Percentiles rank a stretch among this genome's conserved stretches.
These are phyloP conservation scores for Cymbidium sinense DNA, from an alignment of 106 monocot genomes.

Conservation along the genomic window DNA sequence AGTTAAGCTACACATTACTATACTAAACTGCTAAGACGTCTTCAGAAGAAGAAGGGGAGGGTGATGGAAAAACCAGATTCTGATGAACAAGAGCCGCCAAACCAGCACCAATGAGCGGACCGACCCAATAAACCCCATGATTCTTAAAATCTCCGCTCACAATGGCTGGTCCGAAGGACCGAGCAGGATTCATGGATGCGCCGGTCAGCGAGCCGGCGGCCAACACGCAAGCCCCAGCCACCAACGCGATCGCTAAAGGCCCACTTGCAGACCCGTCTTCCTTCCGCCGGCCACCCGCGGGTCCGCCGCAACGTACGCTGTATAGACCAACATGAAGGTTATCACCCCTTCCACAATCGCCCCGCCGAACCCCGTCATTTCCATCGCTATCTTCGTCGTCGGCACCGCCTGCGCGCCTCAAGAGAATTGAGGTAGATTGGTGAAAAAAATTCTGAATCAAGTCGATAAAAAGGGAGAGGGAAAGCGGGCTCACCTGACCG, in stretches of 20 bases:
- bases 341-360: slow-evolving; percentile 40
- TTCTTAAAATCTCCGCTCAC: slow-evolving; percentile 59
- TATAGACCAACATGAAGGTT: slow-evolving; percentile 63
- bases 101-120: slow-evolving; percentile 50
- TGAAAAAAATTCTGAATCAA: neutral
- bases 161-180: slow-evolving; percentile 65
- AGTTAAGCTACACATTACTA: too few species aligned
- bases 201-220: slow-evolving; percentile 62
- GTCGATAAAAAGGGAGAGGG: neutral
- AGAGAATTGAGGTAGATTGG: too few species aligned
- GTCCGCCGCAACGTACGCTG: slow-evolving; percentile 41
- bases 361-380: slow-evolving; percentile 87
- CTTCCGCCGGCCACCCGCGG: slow-evolving; percentile 12
- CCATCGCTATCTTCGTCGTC: slow-evolving; percentile 53
- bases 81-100: slow-evolving; percentile 53
- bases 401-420: slow-evolving; percentile 52
- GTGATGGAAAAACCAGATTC: slow-evolving; percentile 30
- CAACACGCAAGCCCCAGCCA: slow-evolving; percentile 40
- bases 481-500: slow-evolving; percentile 64
- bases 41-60: neutral
- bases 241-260: slow-evolving; percentile 35
- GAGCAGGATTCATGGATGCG: slow-evolving; percentile 76
- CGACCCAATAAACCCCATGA: slow-evolving; percentile 70
- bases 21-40: neutral
- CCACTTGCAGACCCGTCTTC: slow-evolving; percentile 11